These are phyloP conservation scores for Leccinum olivaceopallidum DNA, from an alignment of 768 basidiomycete species.

Conservation along the genomic window DNA sequence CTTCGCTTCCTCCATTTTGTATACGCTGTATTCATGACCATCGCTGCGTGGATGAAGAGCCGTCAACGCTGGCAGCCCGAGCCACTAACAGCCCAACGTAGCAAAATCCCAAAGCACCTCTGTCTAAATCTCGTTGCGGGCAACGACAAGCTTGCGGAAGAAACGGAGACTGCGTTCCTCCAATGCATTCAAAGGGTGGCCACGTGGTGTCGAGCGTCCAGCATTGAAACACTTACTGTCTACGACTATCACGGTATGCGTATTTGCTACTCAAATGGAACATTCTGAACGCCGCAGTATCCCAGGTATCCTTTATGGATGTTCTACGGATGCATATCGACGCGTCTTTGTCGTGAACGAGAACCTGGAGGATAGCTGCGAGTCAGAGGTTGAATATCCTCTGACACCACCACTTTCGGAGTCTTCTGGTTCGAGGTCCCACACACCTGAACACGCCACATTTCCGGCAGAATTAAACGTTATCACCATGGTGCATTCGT, in stretches of 20 bases:
- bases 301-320: conserved; percentile 43
- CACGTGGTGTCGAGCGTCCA: conserved; percentile 61
- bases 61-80: conserved; percentile 41
- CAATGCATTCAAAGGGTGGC: conserved; percentile 54
- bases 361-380: conserved; percentile 36
- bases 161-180: conserved; percentile 44
- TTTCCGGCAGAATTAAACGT: conserved; percentile 15
- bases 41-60: conserved; percentile 43
- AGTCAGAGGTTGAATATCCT: conserved; percentile 67
- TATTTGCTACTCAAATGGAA: not conserved
- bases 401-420: conserved; percentile 80
- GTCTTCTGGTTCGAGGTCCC: conserved; percentile 61
- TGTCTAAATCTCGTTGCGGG: conserved; percentile 62
- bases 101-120: conserved; percentile 63
- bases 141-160: conserved; percentile 34
- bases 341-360: conserved; percentile 33
- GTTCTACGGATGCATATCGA: conserved; percentile 43
- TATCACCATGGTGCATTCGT: conserved; percentile 21
- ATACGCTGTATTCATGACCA: conserved; percentile 46
- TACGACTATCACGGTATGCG: conserved; percentile 71
- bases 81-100: conserved; percentile 51
- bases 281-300: conserved; percentile 8
- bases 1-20: conserved; percentile 60
- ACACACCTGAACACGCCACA: conserved; percentile 48
- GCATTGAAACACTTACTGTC: conserved; percentile 64